Percentiles rank a stretch among this genome's conserved stretches.
Conservation (phyloP, 371 early-diverging fungal species). For the Mortierella sp. region DNA sequence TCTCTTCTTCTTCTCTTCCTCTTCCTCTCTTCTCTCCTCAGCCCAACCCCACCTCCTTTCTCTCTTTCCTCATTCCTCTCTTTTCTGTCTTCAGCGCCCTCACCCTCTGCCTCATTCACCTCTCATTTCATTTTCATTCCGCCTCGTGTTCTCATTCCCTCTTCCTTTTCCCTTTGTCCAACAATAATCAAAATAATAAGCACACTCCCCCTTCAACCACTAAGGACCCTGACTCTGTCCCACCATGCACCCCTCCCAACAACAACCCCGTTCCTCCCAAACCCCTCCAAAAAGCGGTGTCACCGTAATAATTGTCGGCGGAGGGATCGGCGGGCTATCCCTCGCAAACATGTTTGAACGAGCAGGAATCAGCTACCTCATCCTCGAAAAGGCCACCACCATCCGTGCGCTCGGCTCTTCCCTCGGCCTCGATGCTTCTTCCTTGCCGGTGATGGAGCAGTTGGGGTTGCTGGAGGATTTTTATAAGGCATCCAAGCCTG, state of each 20-base stretch:
- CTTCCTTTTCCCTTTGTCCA: background rate
- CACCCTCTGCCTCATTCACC: no score
- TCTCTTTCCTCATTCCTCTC: background rate
- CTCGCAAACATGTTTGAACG: slow-evolving; percentile 51
- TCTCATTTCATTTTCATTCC: background rate
- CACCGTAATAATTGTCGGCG: slow-evolving; percentile 43
- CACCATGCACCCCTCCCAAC: background rate
- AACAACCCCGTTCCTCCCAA: background rate
- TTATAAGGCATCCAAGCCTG: slow-evolving; percentile 37
- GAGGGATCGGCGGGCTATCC: slow-evolving; percentile 44
- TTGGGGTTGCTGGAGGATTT: slow-evolving; percentile 40
- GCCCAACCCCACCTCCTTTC: background rate
- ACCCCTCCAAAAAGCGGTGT: slow-evolving; percentile 8
- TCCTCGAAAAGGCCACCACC: slow-evolving; percentile 37
- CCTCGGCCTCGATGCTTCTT: slow-evolving; percentile 37
- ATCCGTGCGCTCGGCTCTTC: slow-evolving; percentile 41
- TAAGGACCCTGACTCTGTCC: background rate
- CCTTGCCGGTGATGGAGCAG: slow-evolving; percentile 46
- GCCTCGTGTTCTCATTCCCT: background rate
- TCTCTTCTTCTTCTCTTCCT: background rate
- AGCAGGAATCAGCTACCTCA: slow-evolving; percentile 31
- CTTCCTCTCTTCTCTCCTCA: background rate
- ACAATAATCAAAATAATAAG: no score
- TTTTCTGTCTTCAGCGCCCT: background rate
- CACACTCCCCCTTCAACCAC: background rate